Conservation (phyloP, 306 rosid species). For the Cucumis sativus region DNA sequence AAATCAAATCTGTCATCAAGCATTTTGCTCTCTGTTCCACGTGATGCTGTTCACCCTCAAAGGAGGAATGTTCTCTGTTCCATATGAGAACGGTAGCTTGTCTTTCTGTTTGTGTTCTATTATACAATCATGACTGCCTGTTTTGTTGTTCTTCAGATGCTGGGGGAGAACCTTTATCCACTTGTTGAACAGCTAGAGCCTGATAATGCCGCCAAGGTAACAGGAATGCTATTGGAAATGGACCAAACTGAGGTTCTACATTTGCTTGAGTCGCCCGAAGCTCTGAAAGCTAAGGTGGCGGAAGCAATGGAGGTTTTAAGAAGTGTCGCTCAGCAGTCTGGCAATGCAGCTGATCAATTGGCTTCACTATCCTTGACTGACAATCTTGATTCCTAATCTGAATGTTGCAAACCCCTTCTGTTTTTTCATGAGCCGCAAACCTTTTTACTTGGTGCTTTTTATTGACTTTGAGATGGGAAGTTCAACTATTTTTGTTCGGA, state of each 20-base stretch:
- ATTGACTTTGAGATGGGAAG: not conserved
- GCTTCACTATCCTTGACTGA: slow-evolving; percentile 67
- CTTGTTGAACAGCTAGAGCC: slow-evolving; percentile 96
- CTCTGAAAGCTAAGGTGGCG: slow-evolving; percentile 88
- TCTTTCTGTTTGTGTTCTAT: not conserved
- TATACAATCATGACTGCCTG: not conserved
- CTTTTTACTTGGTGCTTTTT: not conserved
- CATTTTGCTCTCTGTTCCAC: too few relatives aligned
- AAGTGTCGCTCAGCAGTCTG: slow-evolving; percentile 80
- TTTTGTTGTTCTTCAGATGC: slow-evolving; percentile 46
- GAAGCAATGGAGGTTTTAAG: slow-evolving; percentile 97
- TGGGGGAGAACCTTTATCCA: slow-evolving; percentile 95
- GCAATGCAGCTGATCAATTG: slow-evolving; percentile 74
- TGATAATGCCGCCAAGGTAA: slow-evolving; percentile 93
- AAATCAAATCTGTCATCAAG: not conserved
- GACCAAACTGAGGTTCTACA: slow-evolving; percentile 97
- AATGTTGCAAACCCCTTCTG: not conserved
- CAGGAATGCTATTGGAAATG: slow-evolving; percentile 99
- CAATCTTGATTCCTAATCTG: slow-evolving; percentile 57
- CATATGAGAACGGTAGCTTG: too few relatives aligned
- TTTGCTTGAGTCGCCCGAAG: slow-evolving; percentile 96
- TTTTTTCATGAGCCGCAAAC: not conserved
- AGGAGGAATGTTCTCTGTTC: too few relatives aligned
- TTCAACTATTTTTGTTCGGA: not conserved
- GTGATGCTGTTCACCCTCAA: too few relatives aligned